Conservation (phyloP, 2,329 filamentous ascomycete species). For the Nothopassalora personata region DNA sequence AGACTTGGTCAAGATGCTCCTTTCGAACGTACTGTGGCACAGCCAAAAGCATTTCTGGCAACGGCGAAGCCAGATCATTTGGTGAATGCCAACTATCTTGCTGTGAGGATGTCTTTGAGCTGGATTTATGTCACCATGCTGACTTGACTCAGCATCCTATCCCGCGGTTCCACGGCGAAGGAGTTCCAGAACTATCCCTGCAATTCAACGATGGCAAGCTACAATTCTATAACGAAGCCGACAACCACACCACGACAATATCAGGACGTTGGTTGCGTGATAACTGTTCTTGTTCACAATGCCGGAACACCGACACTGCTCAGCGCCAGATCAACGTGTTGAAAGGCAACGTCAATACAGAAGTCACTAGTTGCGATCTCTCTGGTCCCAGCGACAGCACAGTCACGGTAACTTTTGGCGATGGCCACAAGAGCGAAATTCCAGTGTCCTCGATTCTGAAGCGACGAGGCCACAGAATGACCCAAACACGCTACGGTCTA, state of each 20-base stretch:
- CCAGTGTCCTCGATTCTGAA: slow-evolving; percentile 8
- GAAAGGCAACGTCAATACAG: slow-evolving; percentile 16
- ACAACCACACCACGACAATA: slow-evolving; percentile 14
- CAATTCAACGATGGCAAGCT: slow-evolving; percentile 15
- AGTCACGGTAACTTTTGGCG: slow-evolving; percentile 20
- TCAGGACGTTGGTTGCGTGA: slow-evolving; percentile 15
- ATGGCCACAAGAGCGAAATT: slow-evolving; percentile 22
- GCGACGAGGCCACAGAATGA: slow-evolving; percentile 8
- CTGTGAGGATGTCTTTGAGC: slow-evolving; percentile 9
- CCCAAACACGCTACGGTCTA: slow-evolving; percentile 18
- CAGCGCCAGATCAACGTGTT: slow-evolving; percentile 31
- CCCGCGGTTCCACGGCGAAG: slow-evolving; percentile 11
- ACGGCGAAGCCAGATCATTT: slow-evolving; percentile 16
- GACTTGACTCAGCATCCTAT: slow-evolving; percentile 14
- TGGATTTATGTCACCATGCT: not conserved
- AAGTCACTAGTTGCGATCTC: slow-evolving; percentile 12
- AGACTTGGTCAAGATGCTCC: slow-evolving; percentile 15
- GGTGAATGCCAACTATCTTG: slow-evolving; percentile 6
- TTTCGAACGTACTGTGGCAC: slow-evolving; percentile 12
- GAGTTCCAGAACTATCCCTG: slow-evolving; percentile 7
- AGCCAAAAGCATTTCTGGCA: slow-evolving; percentile 9
- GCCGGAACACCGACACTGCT: slow-evolving; percentile 28
- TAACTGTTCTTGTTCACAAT: slow-evolving; percentile 26
- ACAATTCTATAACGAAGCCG: slow-evolving; percentile 13
- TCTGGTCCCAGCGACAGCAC: slow-evolving; percentile 1